phyloP scores from a whole-genome alignment of 441 rosid species.

The Mallotus repandus region DNA sequence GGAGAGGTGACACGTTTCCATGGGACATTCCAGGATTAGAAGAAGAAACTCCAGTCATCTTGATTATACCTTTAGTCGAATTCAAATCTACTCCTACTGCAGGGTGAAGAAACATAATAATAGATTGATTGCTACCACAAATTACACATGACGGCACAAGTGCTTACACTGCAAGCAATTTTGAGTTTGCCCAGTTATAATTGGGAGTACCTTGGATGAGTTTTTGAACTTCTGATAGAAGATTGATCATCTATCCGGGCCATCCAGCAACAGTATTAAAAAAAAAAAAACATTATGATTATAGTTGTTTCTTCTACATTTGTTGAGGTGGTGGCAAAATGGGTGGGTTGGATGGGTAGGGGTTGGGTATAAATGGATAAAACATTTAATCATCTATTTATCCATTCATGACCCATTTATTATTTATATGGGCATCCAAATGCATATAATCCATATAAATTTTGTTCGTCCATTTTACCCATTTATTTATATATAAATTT shows the following conservation, averaged over 20 bases:
- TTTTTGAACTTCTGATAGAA: neutral
- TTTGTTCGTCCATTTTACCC: too few relatives aligned
- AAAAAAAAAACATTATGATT: neutral
- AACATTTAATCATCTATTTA: too few relatives aligned
- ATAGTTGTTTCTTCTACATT: neutral
- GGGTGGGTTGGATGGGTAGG: too few relatives aligned
- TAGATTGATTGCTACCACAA: too few relatives aligned
- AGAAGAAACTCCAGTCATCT: slow-evolving; percentile 71
- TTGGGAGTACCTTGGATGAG: neutral
- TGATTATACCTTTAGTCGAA: slow-evolving; percentile 5
- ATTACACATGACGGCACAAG: neutral
- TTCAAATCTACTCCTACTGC: neutral
- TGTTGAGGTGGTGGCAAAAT: too few relatives aligned
- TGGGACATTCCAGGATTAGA: slow-evolving; percentile 88
- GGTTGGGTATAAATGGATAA: too few relatives aligned
- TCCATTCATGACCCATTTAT: too few relatives aligned
- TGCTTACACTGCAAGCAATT: neutral
- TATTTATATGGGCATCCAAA: too few relatives aligned
- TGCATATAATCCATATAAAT: too few relatives aligned
- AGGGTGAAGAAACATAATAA: neutral
- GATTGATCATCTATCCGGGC: neutral
- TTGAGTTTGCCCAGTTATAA: neutral
- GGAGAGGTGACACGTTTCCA: slow-evolving; percentile 75
- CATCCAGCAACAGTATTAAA: too few relatives aligned
- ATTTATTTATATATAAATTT: too few relatives aligned